Evolutionary conservation across 305 asterid genomes (phyloP), one percentile per base, ranked within the genome.

Genomic region (Petunia hybrid): DNA sequence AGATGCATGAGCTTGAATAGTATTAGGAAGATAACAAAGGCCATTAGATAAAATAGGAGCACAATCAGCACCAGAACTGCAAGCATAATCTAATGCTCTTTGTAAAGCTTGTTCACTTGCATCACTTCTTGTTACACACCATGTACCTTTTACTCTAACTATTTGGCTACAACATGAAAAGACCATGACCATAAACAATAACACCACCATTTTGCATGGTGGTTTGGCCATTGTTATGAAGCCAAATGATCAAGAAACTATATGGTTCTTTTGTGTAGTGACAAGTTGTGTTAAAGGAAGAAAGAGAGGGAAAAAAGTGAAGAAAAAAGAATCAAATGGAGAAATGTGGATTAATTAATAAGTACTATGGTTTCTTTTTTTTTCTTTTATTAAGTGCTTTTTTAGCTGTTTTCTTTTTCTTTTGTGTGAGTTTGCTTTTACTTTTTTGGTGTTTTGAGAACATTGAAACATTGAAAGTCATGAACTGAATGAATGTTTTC

Each of bases 71-170:
- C 98, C 98, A 9, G 86, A 80, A 1, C 87, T 86, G 66, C 99
- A 95, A 35, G 99, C 98, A 80, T 93, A 95, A 78, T 93, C 93
- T 2, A 95, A 73, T 0, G 97, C 95, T 1, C 83, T 81, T 8
- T 92, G 98, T 80, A 95, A 82, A 2, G 87, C 86, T 77, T 78
- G 84, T 48, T 92, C 97, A 48, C 85, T 87, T 0, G 95, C 95
- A 38, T 91, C 98, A 76, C 97, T 91, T 82, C 97, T 84, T 35
- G 91, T 89, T 81, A 93, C 99, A 71, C 98, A 95, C 99, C 99
- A 95, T 39, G 89, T 86, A 14, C 87, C 85, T 38, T 84, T 87
- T 60, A 80, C 85, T 8, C 36, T 64, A 0, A 67, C 12, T 67
- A 67, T 41, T 67, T 53, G n/a, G 1, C 2, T 12, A 0, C 36